These are phyloP conservation scores for Zopfia rhizophila DNA, from an alignment of 2,329 filamentous ascomycete species.

Conservation along the genomic window DNA sequence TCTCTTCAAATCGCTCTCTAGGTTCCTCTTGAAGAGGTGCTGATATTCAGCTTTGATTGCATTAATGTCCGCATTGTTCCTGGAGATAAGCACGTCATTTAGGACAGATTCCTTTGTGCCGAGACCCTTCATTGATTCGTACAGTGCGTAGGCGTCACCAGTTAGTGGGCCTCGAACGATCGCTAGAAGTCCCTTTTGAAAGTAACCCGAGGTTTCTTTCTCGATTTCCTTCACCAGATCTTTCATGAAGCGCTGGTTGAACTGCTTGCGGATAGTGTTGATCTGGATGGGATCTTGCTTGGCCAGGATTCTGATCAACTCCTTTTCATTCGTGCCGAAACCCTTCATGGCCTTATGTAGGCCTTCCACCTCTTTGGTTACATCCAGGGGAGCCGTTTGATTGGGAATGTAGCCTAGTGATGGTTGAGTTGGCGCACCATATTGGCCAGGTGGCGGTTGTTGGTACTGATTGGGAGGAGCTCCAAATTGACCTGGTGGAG, in stretches of 20 bases:
- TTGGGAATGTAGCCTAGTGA: conserved; percentile 79
- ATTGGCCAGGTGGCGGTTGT: conserved; percentile 27
- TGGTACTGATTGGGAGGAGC: conserved; percentile 15
- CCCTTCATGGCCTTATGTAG: conserved; percentile 90
- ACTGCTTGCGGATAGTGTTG: conserved; percentile 69
- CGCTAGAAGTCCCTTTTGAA: conserved; percentile 78
- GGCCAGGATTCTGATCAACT: conserved; percentile 75
- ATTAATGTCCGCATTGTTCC: conserved; percentile 86
- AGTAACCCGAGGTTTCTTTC: conserved; percentile 77
- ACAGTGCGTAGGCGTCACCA: conserved; percentile 77
- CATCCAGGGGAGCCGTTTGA: conserved; percentile 69
- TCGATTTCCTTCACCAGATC: conserved; percentile 79
- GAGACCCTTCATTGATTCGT: conserved; percentile 77
- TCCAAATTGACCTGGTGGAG: conserved; percentile 33
- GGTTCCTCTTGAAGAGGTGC: conserved; percentile 69
- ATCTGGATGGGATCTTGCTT: conserved; percentile 83
- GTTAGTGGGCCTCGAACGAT: conserved; percentile 81
- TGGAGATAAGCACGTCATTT: conserved; percentile 84
- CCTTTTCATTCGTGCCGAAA: conserved; percentile 86
- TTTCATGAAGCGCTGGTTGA: conserved; percentile 69
- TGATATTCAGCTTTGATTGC: conserved; percentile 87
- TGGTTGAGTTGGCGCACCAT: conserved; percentile 55
- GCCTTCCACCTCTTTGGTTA: conserved; percentile 73
- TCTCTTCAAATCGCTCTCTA: conserved; percentile 77
- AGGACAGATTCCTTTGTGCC: conserved; percentile 89